Percentiles rank a stretch among this genome's conserved stretches.
Evolutionary conservation across 2,329 filamentous ascomycete species (phyloP).

Genomic region (Trichoderma sp.): DNA sequence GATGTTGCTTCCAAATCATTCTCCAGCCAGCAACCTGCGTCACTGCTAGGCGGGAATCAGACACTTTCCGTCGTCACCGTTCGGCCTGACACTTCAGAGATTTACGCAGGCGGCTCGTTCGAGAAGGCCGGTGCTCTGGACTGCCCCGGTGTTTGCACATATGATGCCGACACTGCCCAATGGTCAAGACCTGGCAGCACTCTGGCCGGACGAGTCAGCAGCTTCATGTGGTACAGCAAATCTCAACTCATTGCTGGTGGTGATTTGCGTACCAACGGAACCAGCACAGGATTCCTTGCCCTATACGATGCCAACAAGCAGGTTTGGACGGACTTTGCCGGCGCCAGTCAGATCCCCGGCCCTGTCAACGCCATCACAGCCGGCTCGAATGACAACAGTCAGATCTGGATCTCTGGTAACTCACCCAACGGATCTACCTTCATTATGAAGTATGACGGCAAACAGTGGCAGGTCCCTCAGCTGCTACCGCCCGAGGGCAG

Average conservation of each 20-base stretch:
- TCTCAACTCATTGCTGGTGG: conserved; percentile 76
- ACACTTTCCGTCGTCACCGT: conserved; percentile 76
- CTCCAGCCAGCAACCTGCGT: conserved; percentile 66
- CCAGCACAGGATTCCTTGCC: conserved; percentile 63
- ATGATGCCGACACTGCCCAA: conserved; percentile 67
- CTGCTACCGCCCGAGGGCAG: conserved; percentile 65
- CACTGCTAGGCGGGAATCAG: conserved; percentile 68
- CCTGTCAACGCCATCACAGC: conserved; percentile 75
- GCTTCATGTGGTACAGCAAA: conserved; percentile 74
- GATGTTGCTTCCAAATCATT: conserved; percentile 68
- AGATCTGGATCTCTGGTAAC: conserved; percentile 82
- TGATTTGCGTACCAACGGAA: conserved; percentile 68
- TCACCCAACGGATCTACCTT: conserved; percentile 65
- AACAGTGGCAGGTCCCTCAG: conserved; percentile 67
- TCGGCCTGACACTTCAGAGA: conserved; percentile 67
- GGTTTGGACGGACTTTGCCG: conserved; percentile 65
- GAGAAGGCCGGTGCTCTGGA: conserved; percentile 77
- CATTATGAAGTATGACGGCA: conserved; percentile 79
- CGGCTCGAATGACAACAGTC: conserved; percentile 68
- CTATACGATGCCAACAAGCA: conserved; percentile 69
- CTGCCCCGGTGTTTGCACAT: conserved; percentile 81
- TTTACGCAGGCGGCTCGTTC: conserved; percentile 88
- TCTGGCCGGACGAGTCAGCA: conserved; percentile 68
- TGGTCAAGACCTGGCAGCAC: conserved; percentile 80
- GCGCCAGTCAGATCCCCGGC: conserved; percentile 70